Conservation (phyloP, 177 flowering plant species). For the Vitis hybrid region DNA sequence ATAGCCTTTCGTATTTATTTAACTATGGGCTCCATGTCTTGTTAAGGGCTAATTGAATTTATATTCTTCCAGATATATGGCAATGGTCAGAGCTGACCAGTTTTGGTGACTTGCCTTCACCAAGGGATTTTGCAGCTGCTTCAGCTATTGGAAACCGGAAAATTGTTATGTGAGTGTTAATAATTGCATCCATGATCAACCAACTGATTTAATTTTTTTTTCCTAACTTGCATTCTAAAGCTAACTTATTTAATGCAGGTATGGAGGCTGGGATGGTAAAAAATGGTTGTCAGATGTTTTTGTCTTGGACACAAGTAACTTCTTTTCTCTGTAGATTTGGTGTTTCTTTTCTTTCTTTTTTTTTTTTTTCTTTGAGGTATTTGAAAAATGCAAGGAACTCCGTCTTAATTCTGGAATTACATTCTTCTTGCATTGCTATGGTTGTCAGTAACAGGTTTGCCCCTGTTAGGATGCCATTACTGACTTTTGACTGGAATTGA, state of each 20-base stretch:
- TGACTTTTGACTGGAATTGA: too few species aligned
- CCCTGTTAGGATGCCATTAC: too few species aligned
- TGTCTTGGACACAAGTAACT: conserved; percentile 92
- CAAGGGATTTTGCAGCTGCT: conserved; percentile 94
- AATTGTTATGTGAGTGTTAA: conserved; percentile 76
- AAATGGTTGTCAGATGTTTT: conserved; percentile 97
- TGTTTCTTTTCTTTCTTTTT: neutral
- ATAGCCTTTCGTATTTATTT: neutral
- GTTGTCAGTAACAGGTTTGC: too few species aligned
- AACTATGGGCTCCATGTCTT: neutral
- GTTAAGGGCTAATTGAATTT: neutral
- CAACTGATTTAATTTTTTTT: conserved; percentile 5
- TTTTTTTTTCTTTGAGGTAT: too few species aligned
- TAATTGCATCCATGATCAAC: conserved; percentile 1
- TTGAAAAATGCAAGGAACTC: too few species aligned
- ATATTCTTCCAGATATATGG: conserved; percentile 78
- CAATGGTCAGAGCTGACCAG: conserved; percentile 95
- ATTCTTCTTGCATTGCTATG: too few species aligned
- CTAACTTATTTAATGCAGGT: conserved; percentile 50
- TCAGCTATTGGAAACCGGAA: conserved; percentile 84
- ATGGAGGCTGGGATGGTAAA: conserved; percentile 99
- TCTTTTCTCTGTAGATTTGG: conserved; percentile 4
- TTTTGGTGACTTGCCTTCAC: conserved; percentile 93
- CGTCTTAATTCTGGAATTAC: too few species aligned
- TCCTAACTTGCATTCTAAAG: neutral